phyloP scores from a whole-genome alignment of 2,329 filamentous ascomycete genomes.

The Monilinia aucupariae region DNA sequence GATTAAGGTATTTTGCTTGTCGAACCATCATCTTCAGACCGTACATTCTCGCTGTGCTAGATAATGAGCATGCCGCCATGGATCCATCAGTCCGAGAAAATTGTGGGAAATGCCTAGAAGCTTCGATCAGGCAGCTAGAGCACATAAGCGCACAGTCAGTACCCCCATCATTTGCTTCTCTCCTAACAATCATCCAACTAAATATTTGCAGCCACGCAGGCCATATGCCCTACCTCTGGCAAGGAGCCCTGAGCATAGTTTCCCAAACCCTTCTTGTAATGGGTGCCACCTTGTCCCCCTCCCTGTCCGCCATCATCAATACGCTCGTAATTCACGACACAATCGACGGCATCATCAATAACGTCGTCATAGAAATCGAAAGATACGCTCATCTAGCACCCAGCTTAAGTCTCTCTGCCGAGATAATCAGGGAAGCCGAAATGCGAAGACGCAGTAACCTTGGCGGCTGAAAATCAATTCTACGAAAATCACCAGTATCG shows the following conservation, averaged over 20 bases:
- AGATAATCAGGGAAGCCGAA: conserved; percentile 76
- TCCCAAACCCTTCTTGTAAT: conserved; percentile 77
- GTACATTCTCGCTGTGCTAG: conserved; percentile 73
- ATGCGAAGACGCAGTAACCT: conserved; percentile 59
- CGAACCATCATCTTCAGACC: conserved; percentile 82
- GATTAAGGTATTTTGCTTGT: conserved; percentile 77
- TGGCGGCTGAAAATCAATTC: conserved; percentile 35
- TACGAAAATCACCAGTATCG: not conserved
- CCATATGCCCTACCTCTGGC: conserved; percentile 81
- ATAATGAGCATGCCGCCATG: conserved; percentile 67
- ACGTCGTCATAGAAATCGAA: conserved; percentile 71
- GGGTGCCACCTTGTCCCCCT: conserved; percentile 76
- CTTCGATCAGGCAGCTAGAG: conserved; percentile 72
- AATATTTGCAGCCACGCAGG: conserved; percentile 60
- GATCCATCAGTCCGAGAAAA: conserved; percentile 70
- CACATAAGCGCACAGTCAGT: conserved; percentile 71
- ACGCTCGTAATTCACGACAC: conserved; percentile 53
- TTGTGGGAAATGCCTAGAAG: conserved; percentile 76
- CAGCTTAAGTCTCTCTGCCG: conserved; percentile 68
- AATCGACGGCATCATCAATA: conserved; percentile 71
- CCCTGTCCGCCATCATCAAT: conserved; percentile 59
- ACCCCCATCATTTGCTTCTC: not conserved
- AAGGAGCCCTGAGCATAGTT: conserved; percentile 76
- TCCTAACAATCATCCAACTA: conserved; percentile 18
- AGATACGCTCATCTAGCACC: conserved; percentile 70